Percentiles rank a stretch among this genome's conserved stretches.
phyloP scores from a whole-genome alignment of 192 early-diverging fungal species.

The Backusella parvicylindrica region DNA sequence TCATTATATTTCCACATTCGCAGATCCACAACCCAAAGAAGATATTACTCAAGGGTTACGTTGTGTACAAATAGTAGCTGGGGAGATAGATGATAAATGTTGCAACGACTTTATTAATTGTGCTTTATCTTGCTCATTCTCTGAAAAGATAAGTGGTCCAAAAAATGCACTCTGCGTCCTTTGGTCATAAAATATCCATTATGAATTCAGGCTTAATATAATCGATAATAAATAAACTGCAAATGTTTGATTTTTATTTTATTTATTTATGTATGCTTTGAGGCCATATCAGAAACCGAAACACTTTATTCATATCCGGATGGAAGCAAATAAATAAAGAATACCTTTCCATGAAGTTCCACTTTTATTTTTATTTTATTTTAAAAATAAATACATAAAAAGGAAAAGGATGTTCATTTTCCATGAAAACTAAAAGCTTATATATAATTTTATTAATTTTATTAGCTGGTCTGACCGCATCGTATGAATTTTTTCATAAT shows the following conservation, averaged over 20 bases:
- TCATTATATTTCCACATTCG: slow-evolving; percentile 14
- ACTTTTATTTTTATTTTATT: not conserved
- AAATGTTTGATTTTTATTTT: not conserved
- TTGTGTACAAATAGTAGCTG: slow-evolving; percentile 10
- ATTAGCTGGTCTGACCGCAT: not conserved
- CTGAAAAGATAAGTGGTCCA: slow-evolving; percentile 9
- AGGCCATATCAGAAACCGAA: not conserved
- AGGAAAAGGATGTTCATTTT: not conserved
- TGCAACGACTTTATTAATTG: slow-evolving; percentile 2
- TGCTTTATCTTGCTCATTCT: not conserved
- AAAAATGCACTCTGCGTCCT: slow-evolving; percentile 4
- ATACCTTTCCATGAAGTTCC: not conserved
- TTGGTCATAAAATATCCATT: not conserved
- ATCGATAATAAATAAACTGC: not conserved
- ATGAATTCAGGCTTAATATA: not conserved
- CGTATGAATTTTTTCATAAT: not conserved
- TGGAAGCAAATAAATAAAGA: not conserved
- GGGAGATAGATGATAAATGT: slow-evolving; percentile 3
- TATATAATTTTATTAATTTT: not conserved
- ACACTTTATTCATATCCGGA: not conserved
- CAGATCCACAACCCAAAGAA: slow-evolving; percentile 3
- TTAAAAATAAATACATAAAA: not conserved
- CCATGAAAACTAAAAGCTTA: not conserved
- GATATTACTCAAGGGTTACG: slow-evolving; percentile 21
- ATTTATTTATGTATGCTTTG: too few relatives aligned